phyloP scores from a whole-genome alignment of 805 yeast species.

The Saturnispora quitensis region DNA sequence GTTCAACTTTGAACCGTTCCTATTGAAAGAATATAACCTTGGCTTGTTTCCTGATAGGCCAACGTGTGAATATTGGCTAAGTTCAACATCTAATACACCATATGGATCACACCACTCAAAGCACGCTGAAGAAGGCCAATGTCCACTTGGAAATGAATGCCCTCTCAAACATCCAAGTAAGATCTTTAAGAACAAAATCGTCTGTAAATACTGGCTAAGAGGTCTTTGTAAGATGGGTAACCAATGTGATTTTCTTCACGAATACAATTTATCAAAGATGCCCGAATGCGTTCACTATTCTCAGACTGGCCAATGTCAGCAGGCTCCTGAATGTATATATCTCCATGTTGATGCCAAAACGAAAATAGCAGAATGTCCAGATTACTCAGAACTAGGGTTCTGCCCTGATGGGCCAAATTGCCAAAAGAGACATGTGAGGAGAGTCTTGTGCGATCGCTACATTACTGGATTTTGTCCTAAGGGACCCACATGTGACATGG shows the following conservation, averaged over 20 bases:
- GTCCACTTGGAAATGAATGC: constrained; percentile 82
- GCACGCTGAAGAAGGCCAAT: constrained; percentile 28
- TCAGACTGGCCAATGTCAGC: constrained; percentile 80
- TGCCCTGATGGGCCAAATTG: constrained; percentile 90
- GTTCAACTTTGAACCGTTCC: constrained; percentile 70
- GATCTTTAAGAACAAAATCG: constrained; percentile 64
- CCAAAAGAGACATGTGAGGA: constrained; percentile 68
- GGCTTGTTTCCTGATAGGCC: constrained; percentile 88
- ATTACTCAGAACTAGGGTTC: constrained; percentile 74
- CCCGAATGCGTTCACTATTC: constrained; percentile 91
- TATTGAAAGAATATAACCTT: constrained; percentile 69
- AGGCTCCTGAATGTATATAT: constrained; percentile 88
- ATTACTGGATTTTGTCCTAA: constrained; percentile 89
- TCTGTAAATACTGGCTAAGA: constrained; percentile 96
- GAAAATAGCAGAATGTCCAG: constrained; percentile 79
- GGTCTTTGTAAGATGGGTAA: constrained; percentile 96
- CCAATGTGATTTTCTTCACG: constrained; percentile 93
- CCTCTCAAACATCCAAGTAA: constrained; percentile 72
- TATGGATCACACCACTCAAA: constrained; percentile 5
- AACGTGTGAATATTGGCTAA: constrained; percentile 63
- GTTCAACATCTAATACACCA: constrained; percentile 34
- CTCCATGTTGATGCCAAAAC: constrained; percentile 84
- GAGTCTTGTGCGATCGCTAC: constrained; percentile 67
- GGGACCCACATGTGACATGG: constrained; percentile 67
- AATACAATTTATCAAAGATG: constrained; percentile 87